These are phyloP conservation scores for Phalaenopsis hybrid DNA, from an alignment of 116 monocot genomes.

Conservation along the genomic window DNA sequence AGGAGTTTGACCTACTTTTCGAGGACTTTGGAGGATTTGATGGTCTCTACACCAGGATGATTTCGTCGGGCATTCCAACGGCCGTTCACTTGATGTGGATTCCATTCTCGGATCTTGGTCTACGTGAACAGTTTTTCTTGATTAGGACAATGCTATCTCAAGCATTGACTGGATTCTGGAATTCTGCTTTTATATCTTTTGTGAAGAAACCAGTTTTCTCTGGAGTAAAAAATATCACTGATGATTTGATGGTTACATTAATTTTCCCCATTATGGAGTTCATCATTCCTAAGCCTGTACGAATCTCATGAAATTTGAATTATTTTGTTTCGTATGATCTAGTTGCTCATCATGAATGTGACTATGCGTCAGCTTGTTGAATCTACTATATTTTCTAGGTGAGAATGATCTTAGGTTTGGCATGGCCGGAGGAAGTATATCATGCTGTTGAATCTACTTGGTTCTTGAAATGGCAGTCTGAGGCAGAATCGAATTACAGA, in stretches of 20 bases:
- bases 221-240: conserved; percentile 53
- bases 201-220: conserved; percentile 23
- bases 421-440: conserved; percentile 80
- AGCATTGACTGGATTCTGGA: conserved; percentile 51
- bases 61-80: conserved; percentile 78
- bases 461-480: conserved; percentile 85
- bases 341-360: background rate
- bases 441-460: conserved; percentile 72
- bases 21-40: conserved; percentile 89
- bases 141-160: conserved; percentile 29
- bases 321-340: conserved; percentile 1
- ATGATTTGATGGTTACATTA: conserved; percentile 59
- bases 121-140: conserved; percentile 51
- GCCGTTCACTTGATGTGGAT: conserved; percentile 86
- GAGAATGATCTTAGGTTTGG: conserved; percentile 72
- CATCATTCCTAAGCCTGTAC: conserved; percentile 62
- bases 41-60: conserved; percentile 65
- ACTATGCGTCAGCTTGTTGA: background rate
- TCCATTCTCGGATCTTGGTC: conserved; percentile 66
- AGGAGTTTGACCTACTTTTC: conserved; percentile 81
- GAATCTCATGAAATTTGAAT: background rate
- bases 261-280: conserved; percentile 59
- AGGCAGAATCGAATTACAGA: conserved; percentile 57
- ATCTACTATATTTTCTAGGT: conserved; percentile 30
- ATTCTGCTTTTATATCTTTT: conserved; percentile 37